Evolutionary conservation across 169 alveolate genomes (phyloP), one percentile per base, ranked within the genome.

Genomic region (Theileria annulata): DNA sequence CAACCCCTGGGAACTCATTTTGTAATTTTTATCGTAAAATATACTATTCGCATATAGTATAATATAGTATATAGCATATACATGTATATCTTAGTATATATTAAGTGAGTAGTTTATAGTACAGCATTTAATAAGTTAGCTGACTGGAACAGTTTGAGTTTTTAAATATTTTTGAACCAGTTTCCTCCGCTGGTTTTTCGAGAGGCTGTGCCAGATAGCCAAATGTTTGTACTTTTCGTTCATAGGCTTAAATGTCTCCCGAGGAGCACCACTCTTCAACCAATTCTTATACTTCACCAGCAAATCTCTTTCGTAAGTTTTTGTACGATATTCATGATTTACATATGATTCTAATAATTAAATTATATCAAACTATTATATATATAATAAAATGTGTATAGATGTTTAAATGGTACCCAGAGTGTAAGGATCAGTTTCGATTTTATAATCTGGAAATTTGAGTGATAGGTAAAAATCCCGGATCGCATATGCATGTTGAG

Each of bases 401-500:
- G 15, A 54, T n/a, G 63, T 17, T 54, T n/a, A n/a, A 17, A 12
- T n/a, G 8, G 63, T 21, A 60, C 69, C 69, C 19, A 67, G 31
- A 17, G 27, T 19, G 75, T 66, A 81, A 13, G 80, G 79, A 25
- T 66, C 78, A 23, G 62, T 66, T 9, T 30, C 69, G 13, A 81
- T 72, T 42, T 31, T 31, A 60, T 81, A 81, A 1, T 35, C 85
- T n/a, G 88, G 85, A 60, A 64, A 75, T 17, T 19, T 10, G 64
- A 59, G 80, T 17, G 85, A 62, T 23, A 81, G 64, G 25, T 75
- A 81, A 42, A 75, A 81, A 47, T 81, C 88, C 28, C 88, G 62
- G 2, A 81, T 81, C 49, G 88, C 88, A 30, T 81, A 81, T 6
- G 80, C 88, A 21, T 70, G 79, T 56, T 81, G 88, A 13, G 88